Evolutionary conservation across 2,329 filamentous ascomycete genomes (phyloP).

Genomic region (Juglanconis oblonga): DNA sequence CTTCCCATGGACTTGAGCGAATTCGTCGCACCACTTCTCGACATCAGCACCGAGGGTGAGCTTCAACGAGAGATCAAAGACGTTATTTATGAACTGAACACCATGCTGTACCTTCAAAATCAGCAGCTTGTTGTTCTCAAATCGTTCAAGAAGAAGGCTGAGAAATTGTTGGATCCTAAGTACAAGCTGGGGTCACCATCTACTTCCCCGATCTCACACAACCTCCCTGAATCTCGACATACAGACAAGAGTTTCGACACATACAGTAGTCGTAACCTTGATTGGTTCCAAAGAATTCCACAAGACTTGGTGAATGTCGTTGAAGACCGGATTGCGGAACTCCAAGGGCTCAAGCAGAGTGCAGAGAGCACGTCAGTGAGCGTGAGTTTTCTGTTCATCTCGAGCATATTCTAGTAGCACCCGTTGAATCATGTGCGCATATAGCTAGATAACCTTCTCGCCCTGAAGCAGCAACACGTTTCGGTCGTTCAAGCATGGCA

Average conservation of each 20-base stretch:
- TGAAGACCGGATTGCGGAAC: background rate
- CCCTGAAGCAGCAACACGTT: slow-evolving; percentile 32
- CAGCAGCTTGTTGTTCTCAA: no score
- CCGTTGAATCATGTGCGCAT: no score
- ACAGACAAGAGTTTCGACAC: background rate
- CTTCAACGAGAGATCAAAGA: slow-evolving; percentile 44
- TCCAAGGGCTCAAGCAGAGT: background rate
- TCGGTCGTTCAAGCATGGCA: slow-evolving; percentile 29
- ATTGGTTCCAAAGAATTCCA: no score
- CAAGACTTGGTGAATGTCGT: no score
- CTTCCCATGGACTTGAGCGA: no score
- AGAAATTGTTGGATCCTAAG: background rate
- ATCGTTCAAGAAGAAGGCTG: slow-evolving; percentile 28
- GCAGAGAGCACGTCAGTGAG: background rate
- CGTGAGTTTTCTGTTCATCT: background rate
- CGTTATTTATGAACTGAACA: slow-evolving; percentile 45
- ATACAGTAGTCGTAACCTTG: no score
- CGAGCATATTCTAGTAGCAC: background rate
- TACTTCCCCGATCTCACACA: background rate
- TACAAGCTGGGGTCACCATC: slow-evolving; percentile 22
- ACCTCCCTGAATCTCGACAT: background rate
- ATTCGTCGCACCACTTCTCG: slow-evolving; percentile 25
- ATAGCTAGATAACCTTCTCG: slow-evolving; percentile 24
- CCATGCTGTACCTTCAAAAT: slow-evolving; percentile 36
- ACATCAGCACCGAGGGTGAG: slow-evolving; percentile 39